Base-by-base conservation (phyloP, 2,329 filamentous ascomycete genomes). In the Hymenoscyphus fraxineus region DNA sequence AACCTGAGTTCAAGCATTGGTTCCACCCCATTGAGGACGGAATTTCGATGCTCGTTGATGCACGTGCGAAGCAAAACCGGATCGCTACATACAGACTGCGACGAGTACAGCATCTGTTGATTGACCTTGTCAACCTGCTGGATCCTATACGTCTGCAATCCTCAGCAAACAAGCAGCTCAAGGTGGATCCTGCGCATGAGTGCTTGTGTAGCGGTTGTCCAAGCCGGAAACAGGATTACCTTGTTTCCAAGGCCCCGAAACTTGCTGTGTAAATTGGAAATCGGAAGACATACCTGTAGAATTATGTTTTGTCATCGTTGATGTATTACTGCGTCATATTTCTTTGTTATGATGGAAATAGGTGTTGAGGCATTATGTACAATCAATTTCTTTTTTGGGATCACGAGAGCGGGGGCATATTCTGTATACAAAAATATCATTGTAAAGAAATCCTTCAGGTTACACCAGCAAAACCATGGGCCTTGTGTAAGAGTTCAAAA, bases 51-150 rank as follows among this genome's bases (percentile, higher is more conserved):
- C 66, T 70, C 51, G 60, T 66, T 16, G 51, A 62, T 12, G 68
- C 66, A 27, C 57, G 60, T 27, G 31, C 22, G 39, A 12, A 47
- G 6, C 32, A 57, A 16, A 55, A 70, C 60, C 9, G 12, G 27
- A 40, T 65, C 44, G 66, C 67, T 19, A 68, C 64, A 57, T 63
- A 61, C 39, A 67, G 68, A 51, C 61, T 70, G 60, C 64, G 68
- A 40, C 60, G 68, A 61, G 58, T 70, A 16, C 68, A 70, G 40
- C 68, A 70, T 58, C 44, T 69, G 3, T 59, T 70, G 59, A 59
- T 69, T 54, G 68, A 70, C 56, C 69, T 70, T 63, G 63, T 70
- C 47, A 57, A 66, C 54, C 64, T 69, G 31, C 60, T 70, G 55
- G 68, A 70, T 19, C 41, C 56, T 39, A 59, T 68, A 13, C 62